Evolutionary conservation across 176 grass and related monocot species (phyloP).

Genomic region (Oryza glaberrima): DNA sequence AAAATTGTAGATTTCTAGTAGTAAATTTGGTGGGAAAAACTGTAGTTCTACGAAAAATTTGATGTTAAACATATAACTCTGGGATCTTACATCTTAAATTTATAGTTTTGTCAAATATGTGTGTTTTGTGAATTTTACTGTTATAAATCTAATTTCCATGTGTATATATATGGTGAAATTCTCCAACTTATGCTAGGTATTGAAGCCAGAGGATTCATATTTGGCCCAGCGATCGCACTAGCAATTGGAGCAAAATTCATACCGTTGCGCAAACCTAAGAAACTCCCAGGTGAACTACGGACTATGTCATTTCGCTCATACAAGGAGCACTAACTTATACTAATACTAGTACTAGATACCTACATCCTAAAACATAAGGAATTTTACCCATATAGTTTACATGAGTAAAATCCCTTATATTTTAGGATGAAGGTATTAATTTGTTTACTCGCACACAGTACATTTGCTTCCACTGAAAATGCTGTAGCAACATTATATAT

Average conservation of each 20-base stretch:
- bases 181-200: constrained; percentile 54
- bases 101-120: not conserved
- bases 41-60: not conserved
- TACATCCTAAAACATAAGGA: too few species aligned
- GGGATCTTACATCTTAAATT: not conserved
- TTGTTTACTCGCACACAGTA: not conserved
- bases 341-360: too few species aligned
- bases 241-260: constrained; percentile 90
- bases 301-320: not conserved
- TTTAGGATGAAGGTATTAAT: too few species aligned
- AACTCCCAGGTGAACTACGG: constrained; percentile 67
- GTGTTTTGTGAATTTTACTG: not conserved
- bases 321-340: not conserved
- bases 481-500: not conserved
- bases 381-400: too few species aligned
- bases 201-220: constrained; percentile 96
- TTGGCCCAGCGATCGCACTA: constrained; percentile 82
- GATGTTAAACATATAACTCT: not conserved
- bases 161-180: not conserved
- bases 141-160: not conserved
- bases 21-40: not conserved
- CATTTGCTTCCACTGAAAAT: not conserved
- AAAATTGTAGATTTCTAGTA: not conserved
- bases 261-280: constrained; percentile 90
- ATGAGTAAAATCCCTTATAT: too few species aligned